phyloP scores from a whole-genome alignment of 1,284 basidiomycete species.

The Rhodotorula sp. region DNA sequence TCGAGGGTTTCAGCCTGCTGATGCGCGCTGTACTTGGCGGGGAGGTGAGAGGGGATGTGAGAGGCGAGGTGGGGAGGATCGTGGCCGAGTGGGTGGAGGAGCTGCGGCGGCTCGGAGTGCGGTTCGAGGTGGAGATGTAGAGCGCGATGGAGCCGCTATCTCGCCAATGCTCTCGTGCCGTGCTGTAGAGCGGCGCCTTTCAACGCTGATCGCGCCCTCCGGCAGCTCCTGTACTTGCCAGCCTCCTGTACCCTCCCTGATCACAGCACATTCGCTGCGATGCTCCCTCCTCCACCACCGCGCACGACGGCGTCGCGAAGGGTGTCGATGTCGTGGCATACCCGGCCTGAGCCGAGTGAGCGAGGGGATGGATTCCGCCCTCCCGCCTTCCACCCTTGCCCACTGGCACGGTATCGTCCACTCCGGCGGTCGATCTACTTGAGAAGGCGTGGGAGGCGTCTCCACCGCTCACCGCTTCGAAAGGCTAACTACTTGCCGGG shows the following conservation, averaged over 20 bases:
- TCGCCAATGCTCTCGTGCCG: not conserved
- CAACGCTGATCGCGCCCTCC: no score
- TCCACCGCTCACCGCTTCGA: no score
- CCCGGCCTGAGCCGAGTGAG: slow-evolving; percentile 4
- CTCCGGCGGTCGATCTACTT: not conserved
- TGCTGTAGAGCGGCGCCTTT: no score
- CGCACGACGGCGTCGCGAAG: not conserved
- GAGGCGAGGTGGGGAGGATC: slow-evolving; percentile 8
- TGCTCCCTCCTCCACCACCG: not conserved
- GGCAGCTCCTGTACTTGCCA: not conserved
- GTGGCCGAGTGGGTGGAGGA: slow-evolving; percentile 14
- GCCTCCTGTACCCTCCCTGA: not conserved
- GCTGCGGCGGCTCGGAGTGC: slow-evolving; percentile 7
- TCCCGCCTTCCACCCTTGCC: not conserved
- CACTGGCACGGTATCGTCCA: not conserved
- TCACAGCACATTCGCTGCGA: not conserved
- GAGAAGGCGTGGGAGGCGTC: not conserved
- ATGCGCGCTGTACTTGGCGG: slow-evolving; percentile 22
- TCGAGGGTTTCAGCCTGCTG: slow-evolving; percentile 16
- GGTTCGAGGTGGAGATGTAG: not conserved
- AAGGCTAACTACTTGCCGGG: slow-evolving; percentile 9
- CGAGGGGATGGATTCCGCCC: not conserved
- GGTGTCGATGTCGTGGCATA: slow-evolving; percentile 4
- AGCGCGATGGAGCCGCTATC: not conserved
- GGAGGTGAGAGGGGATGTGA: slow-evolving; percentile 11